These are phyloP conservation scores for Linnemannia schmuckeri DNA, from an alignment of 192 early-diverging fungal genomes.

Conservation along the genomic window DNA sequence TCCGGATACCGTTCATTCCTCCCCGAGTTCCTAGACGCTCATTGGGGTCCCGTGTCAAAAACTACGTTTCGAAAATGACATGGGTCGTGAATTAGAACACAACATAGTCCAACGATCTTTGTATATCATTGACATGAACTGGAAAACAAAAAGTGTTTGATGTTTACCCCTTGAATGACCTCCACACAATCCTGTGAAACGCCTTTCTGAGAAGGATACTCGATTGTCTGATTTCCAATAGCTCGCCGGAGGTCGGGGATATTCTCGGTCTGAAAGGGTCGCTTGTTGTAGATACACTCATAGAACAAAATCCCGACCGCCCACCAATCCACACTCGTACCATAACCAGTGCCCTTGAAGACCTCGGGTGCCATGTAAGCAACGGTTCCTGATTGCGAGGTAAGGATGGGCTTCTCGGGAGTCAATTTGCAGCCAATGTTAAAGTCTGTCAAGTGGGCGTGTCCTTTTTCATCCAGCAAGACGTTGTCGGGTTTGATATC, in stretches of 20 bases:
- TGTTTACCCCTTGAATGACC: constrained; percentile 31
- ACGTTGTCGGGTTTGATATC: constrained; percentile 98
- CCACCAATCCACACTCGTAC: constrained; percentile 97
- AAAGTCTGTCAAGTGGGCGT: constrained; percentile 94
- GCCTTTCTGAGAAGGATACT: constrained; percentile 28
- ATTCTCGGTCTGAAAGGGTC: constrained; percentile 40
- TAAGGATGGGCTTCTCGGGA: constrained; percentile 72
- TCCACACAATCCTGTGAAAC: constrained; percentile 42
- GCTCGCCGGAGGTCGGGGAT: constrained; percentile 36
- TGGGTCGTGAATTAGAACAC: background rate
- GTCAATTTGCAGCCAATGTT: constrained; percentile 88
- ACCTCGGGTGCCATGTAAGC: constrained; percentile 94
- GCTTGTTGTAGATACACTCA: constrained; percentile 81
- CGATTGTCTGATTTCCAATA: constrained; percentile 34
- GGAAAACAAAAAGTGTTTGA: background rate
- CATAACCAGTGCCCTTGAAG: constrained; percentile 80
- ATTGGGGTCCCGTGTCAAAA: constrained; percentile 35
- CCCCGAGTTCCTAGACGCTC: constrained; percentile 33
- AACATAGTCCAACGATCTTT: background rate
- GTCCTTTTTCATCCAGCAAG: constrained; percentile 80
- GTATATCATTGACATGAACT: background rate
- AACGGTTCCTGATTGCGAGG: constrained; percentile 90
- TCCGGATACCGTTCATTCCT: constrained; percentile 45
- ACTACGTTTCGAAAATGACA: constrained; percentile 1
- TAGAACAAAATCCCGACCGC: constrained; percentile 91